Evolutionary conservation across 169 alveolate genomes (phyloP), one percentile per base, ranked within the genome.

Genomic region (Cystoisospora suis): DNA sequence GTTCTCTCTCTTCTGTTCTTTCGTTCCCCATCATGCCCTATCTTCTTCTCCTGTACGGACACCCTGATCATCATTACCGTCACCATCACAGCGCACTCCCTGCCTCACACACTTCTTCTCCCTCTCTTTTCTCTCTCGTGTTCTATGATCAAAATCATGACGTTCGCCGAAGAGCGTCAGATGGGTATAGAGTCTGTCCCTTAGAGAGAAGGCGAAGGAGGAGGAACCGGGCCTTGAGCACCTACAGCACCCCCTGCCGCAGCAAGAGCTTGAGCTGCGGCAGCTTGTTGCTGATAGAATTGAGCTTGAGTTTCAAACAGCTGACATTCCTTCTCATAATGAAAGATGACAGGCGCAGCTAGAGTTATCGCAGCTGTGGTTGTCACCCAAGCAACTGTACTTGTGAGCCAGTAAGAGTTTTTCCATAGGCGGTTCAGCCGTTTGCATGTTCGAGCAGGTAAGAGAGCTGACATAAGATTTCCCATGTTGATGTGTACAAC

Each of bases 311-410:
- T 81, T 49, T 94, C 96, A 49, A 87, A 93, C 94, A 93, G 81
- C 86, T 94, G 95, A 70, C 96, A 94, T 61, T 94, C 96, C 17
- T 87, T 88, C 77, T 94, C 96, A 81, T 94, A 94, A 27, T 94
- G 89, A 58, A 90, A 90, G 4, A 94, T 58, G 36, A 94, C 96
- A 0, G 96, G 96, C 56, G 92, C 96, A 75, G 91, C 92, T 42
- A 94, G 90, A 17, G 93, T 72, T 32, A 94, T 72, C 32, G 86
- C 85, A 5, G 93, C 42, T 1, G 96, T 94, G n/a, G 83, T 44
- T 0, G 89, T 90, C 5, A 94, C 77, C 96, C 96, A 94, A 23
- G 90, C 75, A 3, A 80, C 34, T 29, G 69, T 90, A 49, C 91
- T 69, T 29, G 88, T 79, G 29, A 72, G 49, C 91, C 91, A 87